Conservation (phyloP, 2,329 filamentous ascomycete genomes). For the Pseudocercospora eumusae region DNA sequence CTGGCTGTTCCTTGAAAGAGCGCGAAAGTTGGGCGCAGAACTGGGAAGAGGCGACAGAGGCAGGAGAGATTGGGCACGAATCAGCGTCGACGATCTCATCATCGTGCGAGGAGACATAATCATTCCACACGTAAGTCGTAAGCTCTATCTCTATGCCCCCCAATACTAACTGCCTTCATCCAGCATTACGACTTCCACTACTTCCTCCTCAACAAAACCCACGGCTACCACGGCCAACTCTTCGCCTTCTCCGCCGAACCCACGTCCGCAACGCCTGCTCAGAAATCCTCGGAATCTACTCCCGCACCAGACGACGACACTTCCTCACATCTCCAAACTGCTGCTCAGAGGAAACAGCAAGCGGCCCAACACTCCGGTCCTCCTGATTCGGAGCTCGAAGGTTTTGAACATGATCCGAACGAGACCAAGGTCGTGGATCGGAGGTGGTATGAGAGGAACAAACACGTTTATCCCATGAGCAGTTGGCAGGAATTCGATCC, state of each 20-base stretch:
- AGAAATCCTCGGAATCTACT: slow-evolving; percentile 20
- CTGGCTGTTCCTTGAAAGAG: slow-evolving; percentile 91
- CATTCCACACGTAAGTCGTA: slow-evolving; percentile 78
- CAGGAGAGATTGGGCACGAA: slow-evolving; percentile 82
- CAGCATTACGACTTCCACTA: slow-evolving; percentile 98
- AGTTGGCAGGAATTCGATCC: slow-evolving; percentile 95
- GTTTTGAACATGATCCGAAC: slow-evolving; percentile 72
- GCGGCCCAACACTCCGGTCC: slow-evolving; percentile 36
- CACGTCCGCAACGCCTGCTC: slow-evolving; percentile 45
- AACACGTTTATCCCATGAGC: slow-evolving; percentile 96
- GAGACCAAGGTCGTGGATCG: slow-evolving; percentile 93
- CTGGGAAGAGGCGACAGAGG: slow-evolving; percentile 67
- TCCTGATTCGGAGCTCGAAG: slow-evolving; percentile 64
- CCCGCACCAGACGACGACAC: slow-evolving; percentile 4
- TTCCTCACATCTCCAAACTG: slow-evolving; percentile 28
- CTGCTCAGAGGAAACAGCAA: slow-evolving; percentile 30
- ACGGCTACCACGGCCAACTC: slow-evolving; percentile 71
- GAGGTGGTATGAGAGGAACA: slow-evolving; percentile 95
- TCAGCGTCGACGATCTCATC: slow-evolving; percentile 94
- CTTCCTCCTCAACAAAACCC: slow-evolving; percentile 86
- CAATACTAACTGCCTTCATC: slow-evolving; percentile 14
- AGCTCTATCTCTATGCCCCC: background rate
- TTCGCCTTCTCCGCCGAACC: slow-evolving; percentile 71
- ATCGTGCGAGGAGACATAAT: slow-evolving; percentile 88
- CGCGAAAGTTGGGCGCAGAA: slow-evolving; percentile 84